Evolutionary conservation across 257 asterid species (phyloP), one percentile per base, ranked within the genome.

Genomic region (Salvia hispanica): DNA sequence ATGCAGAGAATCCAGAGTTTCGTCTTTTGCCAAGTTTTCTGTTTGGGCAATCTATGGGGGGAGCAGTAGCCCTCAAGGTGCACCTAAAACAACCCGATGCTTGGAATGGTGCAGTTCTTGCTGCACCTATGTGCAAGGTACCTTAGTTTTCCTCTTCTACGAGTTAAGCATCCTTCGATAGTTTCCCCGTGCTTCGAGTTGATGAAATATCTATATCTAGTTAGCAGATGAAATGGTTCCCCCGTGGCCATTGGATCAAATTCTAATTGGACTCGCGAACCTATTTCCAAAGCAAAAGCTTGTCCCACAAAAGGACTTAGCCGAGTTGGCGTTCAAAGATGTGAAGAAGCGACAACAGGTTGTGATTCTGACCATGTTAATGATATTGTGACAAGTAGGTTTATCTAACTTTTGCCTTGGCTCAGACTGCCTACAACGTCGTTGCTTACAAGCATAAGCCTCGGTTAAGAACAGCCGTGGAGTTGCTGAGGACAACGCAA

Each of bases 91-190:
- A 92, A 60, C 95, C 91, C 10, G 54, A 78, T 74, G 72, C 86
- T 54, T 92, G 97, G 98, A 78, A 62, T 10, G 97, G 97, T 28
- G 97, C 93, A 12, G 63, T 90, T 70, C 96, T 90, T 62, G 91
- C 88, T 44, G 97, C 98, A 34, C 97, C 98, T 12, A 90, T 92
- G 96, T 92, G 97, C 85, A 92, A 92, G 89, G 98, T 88, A 86
- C 66, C 60, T 58, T 7, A 34, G 12, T 11, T 48, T 3, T 9
- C 44, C 53, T 54, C 3, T 13, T 25, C 14, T 13, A 25, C 7
- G 10, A 12, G 43, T 33, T 7, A 25, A 44, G 6, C 31, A 28
- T 31, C n/a, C 16, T 12, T 28, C 3, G 40, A 54, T 48, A 12
- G 36, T 18, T 18, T 46, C 64, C 5, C 36, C 18, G 33, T 40